Evolutionary conservation across 805 yeast genomes (phyloP).

Genomic region (Kodamaea sagamina): DNA sequence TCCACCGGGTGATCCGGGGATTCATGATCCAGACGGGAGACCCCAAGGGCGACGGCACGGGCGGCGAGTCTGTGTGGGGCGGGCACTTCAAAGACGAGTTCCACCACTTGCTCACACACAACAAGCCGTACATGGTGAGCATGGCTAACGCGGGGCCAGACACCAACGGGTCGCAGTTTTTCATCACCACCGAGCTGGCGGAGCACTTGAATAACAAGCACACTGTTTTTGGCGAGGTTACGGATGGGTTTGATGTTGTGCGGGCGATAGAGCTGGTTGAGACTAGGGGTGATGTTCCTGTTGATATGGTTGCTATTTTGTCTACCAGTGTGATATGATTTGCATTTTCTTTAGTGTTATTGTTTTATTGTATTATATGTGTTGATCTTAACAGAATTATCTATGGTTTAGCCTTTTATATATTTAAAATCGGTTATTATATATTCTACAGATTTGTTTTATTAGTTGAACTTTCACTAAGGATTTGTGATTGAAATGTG

Average conservation of each 20-base stretch:
- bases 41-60: conserved; percentile 27
- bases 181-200: conserved; percentile 24
- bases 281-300: conserved; percentile 22
- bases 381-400: too few species aligned
- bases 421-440: too few species aligned
- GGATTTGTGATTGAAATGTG: too few species aligned
- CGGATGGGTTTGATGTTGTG: conserved; percentile 24
- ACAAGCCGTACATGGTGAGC: conserved; percentile 34
- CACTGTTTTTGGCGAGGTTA: conserved; percentile 30
- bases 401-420: too few species aligned
- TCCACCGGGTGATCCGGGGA: conserved; percentile 27
- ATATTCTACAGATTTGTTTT: too few species aligned
- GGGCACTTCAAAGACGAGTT: conserved; percentile 31
- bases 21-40: conserved; percentile 32
- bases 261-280: conserved; percentile 19
- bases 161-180: conserved; percentile 31
- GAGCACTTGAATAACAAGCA: conserved; percentile 25
- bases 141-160: conserved; percentile 32
- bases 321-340: conserved; percentile 16
- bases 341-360: too few species aligned
- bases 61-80: conserved; percentile 31
- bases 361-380: too few species aligned
- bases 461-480: too few species aligned
- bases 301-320: conserved; percentile 23
- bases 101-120: conserved; percentile 26